Evolutionary conservation across 1,284 basidiomycete genomes (phyloP), one percentile per base, ranked within the genome.

Genomic region (Tilletiaria anomala): DNA sequence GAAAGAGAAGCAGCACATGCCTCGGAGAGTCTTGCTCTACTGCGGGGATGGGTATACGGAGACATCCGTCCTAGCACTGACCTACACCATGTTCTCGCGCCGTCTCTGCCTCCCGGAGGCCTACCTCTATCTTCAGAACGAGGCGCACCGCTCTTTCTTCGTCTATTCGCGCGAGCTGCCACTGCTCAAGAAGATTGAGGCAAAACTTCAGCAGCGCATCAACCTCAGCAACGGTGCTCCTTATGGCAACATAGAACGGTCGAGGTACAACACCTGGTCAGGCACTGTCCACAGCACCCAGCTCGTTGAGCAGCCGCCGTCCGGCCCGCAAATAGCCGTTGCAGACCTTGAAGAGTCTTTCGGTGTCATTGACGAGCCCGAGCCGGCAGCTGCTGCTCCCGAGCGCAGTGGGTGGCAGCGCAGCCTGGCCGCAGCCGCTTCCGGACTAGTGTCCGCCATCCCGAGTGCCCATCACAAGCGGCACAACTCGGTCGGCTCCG

Each of bases 141-240:
- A 67, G 3, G 67, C 70, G 31, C 64, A 72, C 21, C 68, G 75
- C 24, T 72, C 70, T n/a, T 97, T 97, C 72, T 96, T 93, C 57
- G 83, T 96, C 38, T 94, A 93, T 67, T 78, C 79, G 37, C 72
- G 72, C 32, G 89, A 94, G 67, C 69, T 89, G 39, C 74, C 74
- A 0, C 65, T 91, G n/a, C 70, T 96, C 51, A 73, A 77, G 53
- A 73, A 75, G 42, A 75, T 91, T 41, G 87, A 91, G 69, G 70
- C 29, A 5, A 39, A 69, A 33, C 70, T 76, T n/a, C n/a, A n/a
- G n/a, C n/a, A n/a, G n/a, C n/a, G n/a, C n/a, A n/a, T n/a, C n/a
- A n/a, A n/a, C n/a, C n/a, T n/a, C n/a, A n/a, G n/a, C n/a, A n/a
- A n/a, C n/a, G n/a, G n/a, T n/a, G n/a, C n/a, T n/a, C n/a, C n/a